A percentile compares a stretch with the other conserved stretches of the same genome.
Conservation (phyloP, 306 rosid genomes). For the Cajanus cajan region DNA sequence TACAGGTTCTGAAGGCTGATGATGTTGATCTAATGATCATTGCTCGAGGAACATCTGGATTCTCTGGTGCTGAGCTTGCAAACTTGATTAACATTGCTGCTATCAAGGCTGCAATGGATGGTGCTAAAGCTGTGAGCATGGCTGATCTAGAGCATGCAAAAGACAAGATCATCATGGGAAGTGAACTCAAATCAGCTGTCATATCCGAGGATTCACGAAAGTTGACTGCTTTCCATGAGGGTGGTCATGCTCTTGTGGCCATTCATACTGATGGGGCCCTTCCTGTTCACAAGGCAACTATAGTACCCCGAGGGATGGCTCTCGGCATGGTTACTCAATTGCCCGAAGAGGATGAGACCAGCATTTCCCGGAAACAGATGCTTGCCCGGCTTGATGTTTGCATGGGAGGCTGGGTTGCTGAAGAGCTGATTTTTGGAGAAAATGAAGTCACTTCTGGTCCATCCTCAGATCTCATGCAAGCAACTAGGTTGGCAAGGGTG, state of each 20-base stretch:
- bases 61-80: constrained; percentile 91
- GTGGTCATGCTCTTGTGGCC: constrained; percentile 89
- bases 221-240: constrained; percentile 84
- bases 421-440: constrained; percentile 82
- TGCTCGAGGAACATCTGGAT: constrained; percentile 87
- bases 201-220: constrained; percentile 67
- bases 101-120: constrained; percentile 93
- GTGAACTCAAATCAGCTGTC: constrained; percentile 77
- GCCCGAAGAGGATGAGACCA: constrained; percentile 69
- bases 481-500: constrained; percentile 66
- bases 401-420: constrained; percentile 92
- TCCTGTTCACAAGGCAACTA: constrained; percentile 88
- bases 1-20: constrained; percentile 76
- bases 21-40: constrained; percentile 72
- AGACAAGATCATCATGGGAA: constrained; percentile 89
- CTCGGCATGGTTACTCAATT: constrained; percentile 85
- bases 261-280: constrained; percentile 80
- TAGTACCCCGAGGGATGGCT: constrained; percentile 78
- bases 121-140: constrained; percentile 83
- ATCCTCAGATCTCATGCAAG: constrained; percentile 59
- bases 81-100: constrained; percentile 83
- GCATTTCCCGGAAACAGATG: constrained; percentile 74
- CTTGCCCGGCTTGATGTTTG: constrained; percentile 74
- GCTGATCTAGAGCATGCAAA: constrained; percentile 72
- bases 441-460: constrained; percentile 81